phyloP scores from a whole-genome alignment of 139 green algal species.

The Chlorella sp. region DNA sequence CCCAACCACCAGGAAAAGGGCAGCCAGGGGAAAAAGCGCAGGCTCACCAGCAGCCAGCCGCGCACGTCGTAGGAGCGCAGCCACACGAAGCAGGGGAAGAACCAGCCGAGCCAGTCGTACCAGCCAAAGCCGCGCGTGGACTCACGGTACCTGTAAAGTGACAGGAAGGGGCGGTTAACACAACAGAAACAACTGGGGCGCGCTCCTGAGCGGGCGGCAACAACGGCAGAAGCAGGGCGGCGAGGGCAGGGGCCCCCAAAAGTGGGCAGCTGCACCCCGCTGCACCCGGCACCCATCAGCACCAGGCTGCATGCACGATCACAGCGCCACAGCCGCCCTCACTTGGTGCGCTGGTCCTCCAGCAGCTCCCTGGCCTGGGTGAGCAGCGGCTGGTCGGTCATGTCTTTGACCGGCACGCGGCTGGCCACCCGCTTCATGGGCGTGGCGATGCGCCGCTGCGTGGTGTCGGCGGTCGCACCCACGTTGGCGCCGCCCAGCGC shows the following conservation, averaged over 20 bases:
- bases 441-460: neutral
- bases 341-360: conserved; percentile 12
- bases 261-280: no score
- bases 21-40: no score
- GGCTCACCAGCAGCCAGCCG: conserved; percentile 52
- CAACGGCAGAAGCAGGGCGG: no score
- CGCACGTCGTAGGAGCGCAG: conserved; percentile 63
- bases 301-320: no score
- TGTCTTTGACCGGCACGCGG: conserved; percentile 15
- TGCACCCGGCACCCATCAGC: no score
- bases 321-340: no score
- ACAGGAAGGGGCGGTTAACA: no score
- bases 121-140: conserved; percentile 6
- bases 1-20: no score
- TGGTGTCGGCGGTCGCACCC: neutral
- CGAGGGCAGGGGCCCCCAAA: no score
- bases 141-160: conserved; percentile 18
- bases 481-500: neutral
- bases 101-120: conserved; percentile 31
- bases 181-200: no score
- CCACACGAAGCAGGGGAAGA: conserved; percentile 74
- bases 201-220: no score
- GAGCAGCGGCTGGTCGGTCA: conserved; percentile 32
- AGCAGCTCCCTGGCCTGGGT: conserved; percentile 7
- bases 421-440: conserved; percentile 30